Evolutionary conservation across 1,284 basidiomycete species (phyloP), one percentile per base, ranked within the genome.

Genomic region (Kalmanozyma brasiliensis): DNA sequence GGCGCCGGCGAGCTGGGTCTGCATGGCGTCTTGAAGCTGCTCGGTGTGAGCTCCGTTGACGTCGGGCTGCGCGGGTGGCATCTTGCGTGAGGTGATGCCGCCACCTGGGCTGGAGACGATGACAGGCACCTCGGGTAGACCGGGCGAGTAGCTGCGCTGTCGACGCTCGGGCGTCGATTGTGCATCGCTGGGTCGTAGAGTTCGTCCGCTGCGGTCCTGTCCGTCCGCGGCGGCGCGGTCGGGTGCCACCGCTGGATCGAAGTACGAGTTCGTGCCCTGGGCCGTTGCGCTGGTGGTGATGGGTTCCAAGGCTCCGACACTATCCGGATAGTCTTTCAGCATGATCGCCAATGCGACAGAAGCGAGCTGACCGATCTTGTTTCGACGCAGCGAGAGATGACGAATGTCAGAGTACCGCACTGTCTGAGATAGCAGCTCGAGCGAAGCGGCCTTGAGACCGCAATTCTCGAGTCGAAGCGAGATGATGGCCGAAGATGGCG

Each of bases 391-490:
- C 23, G 76, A 79, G 8, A 82, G 52, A 35, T 82, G 80, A n/a
- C 66, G 69, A 8, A 82, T 59, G 13, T 73, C 67, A 6, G 78
- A 80, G 41, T 53, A 62, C 2, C 78, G 77, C 22, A 82, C 74
- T 7, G 73, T 63, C 22, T 76, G 60, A 1, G 76, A 73, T 0
- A 82, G 52, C 49, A 71, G 46, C 32, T 80, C 78, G 26, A 81
- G 58, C 19, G 76, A 52, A 8, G 62, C 55, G 3, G 73, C 57
- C 34, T 73, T 69, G 16, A 82, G 59, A 10, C 59, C 62, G 42
- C 79, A 80, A 29, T 77, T 76, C 36, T 82, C 80, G 11, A 82
- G 63, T 0, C 78, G 70, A 8, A 82, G 58, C 34, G 76, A 77
- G 44, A 70, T 71, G 35, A 79, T 47, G 14, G 64, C 62, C 1